Percentiles rank a stretch among this genome's conserved stretches.
phyloP scores from a whole-genome alignment of 371 early-diverging fungal genomes.

The Caulochytrium protostelioides region DNA sequence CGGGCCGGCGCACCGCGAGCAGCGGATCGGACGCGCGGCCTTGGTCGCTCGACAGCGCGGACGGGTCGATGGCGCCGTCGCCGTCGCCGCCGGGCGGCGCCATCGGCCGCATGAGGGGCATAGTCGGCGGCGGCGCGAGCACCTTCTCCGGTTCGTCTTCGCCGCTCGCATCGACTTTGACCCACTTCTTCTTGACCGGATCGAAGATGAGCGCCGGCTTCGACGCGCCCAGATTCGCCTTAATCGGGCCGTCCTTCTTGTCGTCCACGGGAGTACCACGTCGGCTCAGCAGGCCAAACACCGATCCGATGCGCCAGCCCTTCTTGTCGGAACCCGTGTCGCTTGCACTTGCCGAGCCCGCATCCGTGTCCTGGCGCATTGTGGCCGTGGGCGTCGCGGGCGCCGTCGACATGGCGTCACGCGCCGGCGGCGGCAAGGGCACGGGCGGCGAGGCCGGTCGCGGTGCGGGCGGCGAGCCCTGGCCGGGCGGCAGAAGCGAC shows the following conservation, averaged over 20 bases:
- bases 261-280: background rate
- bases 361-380: no score
- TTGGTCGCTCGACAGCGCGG: background rate
- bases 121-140: constrained; percentile 5
- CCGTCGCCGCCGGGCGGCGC: background rate
- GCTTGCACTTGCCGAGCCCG: no score
- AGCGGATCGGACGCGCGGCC: background rate
- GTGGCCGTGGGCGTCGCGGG: no score
- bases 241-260: constrained; percentile 5
- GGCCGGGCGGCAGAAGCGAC: no score
- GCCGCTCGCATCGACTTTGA: constrained; percentile 6
- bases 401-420: no score
- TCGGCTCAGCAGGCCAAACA: no score
- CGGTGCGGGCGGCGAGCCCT: no score
- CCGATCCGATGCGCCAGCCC: constrained; percentile 4
- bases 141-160: constrained; percentile 1
- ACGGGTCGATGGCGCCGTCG: background rate
- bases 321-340: no score
- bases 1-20: constrained; percentile 1
- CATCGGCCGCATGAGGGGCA: constrained; percentile 4
- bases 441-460: no score
- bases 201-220: constrained; percentile 11
- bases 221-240: constrained; percentile 14
- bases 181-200: constrained; percentile 11
- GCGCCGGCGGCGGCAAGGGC: no score